Evolutionary conservation across 2,329 filamentous ascomycete genomes (phyloP).

Genomic region (Orbilia brochopaga): DNA sequence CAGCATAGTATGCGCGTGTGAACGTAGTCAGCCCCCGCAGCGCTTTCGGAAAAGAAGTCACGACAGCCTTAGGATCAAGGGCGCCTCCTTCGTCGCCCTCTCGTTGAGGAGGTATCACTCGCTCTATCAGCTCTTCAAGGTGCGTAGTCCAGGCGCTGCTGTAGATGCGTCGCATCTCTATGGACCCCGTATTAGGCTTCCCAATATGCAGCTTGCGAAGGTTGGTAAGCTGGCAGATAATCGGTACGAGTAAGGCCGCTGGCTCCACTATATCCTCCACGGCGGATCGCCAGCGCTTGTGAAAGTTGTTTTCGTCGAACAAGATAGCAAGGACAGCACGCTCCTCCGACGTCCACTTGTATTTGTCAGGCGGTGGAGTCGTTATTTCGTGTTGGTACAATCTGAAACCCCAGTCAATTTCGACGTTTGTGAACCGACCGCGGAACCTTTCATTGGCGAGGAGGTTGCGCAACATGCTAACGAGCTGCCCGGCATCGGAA

Average conservation of each 20-base stretch:
- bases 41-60: conserved; percentile 1
- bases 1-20: neutral
- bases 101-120: neutral
- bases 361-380: neutral
- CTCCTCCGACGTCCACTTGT: conserved; percentile 19
- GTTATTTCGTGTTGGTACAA: no score
- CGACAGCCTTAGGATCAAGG: conserved; percentile 7
- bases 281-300: conserved; percentile 10
- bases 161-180: neutral
- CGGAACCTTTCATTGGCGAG: conserved; percentile 9
- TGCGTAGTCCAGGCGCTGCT: conserved; percentile 6
- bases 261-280: conserved; percentile 22
- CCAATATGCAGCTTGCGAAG: conserved; percentile 24
- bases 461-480: conserved; percentile 13
- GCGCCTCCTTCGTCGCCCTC: conserved; percentile 1
- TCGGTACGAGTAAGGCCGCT: conserved; percentile 22
- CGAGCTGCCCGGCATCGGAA: conserved; percentile 1
- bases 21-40: conserved; percentile 19
- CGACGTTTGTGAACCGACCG: conserved; percentile 4
- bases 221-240: conserved; percentile 13
- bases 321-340: neutral
- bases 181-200: neutral
- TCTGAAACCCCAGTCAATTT: conserved; percentile 7
- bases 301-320: conserved; percentile 15
- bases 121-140: conserved; percentile 14